Base-by-base conservation (phyloP, 805 yeast species). In the Metschnikowia aberdeeniae region DNA sequence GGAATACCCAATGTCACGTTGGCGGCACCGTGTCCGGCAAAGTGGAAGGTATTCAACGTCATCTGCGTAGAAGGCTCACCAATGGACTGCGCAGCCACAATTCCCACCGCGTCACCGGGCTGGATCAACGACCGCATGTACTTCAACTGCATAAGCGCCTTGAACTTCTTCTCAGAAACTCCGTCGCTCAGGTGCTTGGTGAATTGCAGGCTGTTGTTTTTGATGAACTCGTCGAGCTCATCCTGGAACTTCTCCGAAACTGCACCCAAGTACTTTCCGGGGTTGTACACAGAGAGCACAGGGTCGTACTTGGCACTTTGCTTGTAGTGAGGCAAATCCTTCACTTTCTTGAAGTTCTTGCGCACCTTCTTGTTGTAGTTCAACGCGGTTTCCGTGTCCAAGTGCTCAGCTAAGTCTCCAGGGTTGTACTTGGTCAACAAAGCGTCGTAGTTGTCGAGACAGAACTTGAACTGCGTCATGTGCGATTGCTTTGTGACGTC, bases 21-120 rank as follows among this genome's bases (percentile, higher is more conserved):
- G 37, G 99, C 99, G 47, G 99, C 99, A 81, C 99, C 99, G 73
- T 95, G 99, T 66, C 99, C 99, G 58, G 99, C 99, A 62, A 93
- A 93, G 75, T 93, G 96, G 88, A 88, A 88, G 38, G 96, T 88
- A 67, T 88, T 88, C 60, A 88, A 79, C 13, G 99, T 93, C 99
- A 93, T 93, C 74, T 93, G 99, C 3, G 99, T 93, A 4, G 97
- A 89, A 42, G 99, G 99, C 70, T 93, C 99, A 70, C 99, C 99
- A 65, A 93, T 84, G 44, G 97, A 89, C 71, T 93, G 98, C 19
- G 97, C 86, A 6, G 99, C 99, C 70, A 95, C 84, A 61, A 93
- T 90, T 70, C 99, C 99, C 44, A 93, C 98, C 42, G 97, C 82
- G 67, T 93, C 99, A 64, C 99, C 99, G 4, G 99, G 98, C 59